Base-by-base conservation (phyloP, 352 stramenopile genomes). In the Phytophthora aleatoria region DNA sequence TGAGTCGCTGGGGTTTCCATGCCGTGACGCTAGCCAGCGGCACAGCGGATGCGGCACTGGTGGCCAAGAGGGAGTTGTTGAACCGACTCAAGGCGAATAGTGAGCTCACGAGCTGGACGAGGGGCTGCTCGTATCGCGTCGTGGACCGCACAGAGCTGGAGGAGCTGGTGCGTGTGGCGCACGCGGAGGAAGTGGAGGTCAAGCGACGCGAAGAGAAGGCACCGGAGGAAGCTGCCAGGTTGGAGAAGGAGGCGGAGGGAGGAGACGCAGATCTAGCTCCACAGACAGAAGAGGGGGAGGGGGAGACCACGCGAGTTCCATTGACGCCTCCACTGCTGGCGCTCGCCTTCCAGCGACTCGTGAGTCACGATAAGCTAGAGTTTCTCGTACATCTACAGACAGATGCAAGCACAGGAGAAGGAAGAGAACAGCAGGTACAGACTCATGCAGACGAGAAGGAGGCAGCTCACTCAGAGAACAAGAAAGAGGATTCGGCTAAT, bases 311-410 rank as follows among this genome's bases (percentile, higher is more conserved):
- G 50, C 7, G 24, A 20, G 42, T 75, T 27, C 45, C 27, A n/a
- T 27, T 78, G 35, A 76, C 73, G 12, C 67, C 75, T 5, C 20
- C 44, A 13, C 41, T 69, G 15, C 36, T 91, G 50, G 83, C 83
- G 8, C 35, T 71, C 16, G 79, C 74, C 13, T 85, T 91, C 56
- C 83, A 90, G 60, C 60, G 67, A 24, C 67, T 90, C 15, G 64
- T 90, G 13, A 31, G 28, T 15, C 55, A 67, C 2, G 80, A 91
- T 44, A 83, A 79, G 48, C 67, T 43, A 35, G 57, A 71, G n/a
- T 83, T 83, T 47, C 20, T 71, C 3, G 41, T 33, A 0, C 36
- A 62, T 31, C 58, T 49, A 39, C n/a, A 59, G 10, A n/a, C 57
- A 26, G 44, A 56, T 4, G 20, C 3, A 35, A 5, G 3, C 15